phyloP scores from a whole-genome alignment of 441 rosid species.

The Pelargonium myrrhifolium region DNA sequence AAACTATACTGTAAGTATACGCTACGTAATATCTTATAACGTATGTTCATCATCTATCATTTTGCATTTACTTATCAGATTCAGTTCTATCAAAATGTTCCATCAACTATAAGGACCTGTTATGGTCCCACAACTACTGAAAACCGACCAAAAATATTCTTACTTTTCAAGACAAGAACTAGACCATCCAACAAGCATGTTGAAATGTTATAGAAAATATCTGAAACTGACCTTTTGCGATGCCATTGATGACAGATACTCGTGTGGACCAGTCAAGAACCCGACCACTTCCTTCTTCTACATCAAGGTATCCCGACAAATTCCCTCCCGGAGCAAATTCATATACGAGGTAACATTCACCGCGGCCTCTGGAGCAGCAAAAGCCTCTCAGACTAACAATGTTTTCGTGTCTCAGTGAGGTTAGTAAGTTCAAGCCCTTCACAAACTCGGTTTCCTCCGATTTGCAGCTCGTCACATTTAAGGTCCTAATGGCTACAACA shows the following conservation, averaged over 20 bases:
- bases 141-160: too few species aligned
- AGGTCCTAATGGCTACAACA: constrained; percentile 55
- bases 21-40: too few species aligned
- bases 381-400: constrained; percentile 71
- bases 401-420: constrained; percentile 75
- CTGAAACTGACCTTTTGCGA: constrained; percentile 58
- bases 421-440: constrained; percentile 66
- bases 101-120: too few species aligned
- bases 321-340: constrained; percentile 77
- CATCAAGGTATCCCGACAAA: constrained; percentile 52
- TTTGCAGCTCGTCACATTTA: constrained; percentile 73
- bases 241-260: constrained; percentile 70
- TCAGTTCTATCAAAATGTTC: too few species aligned
- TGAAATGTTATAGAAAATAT: not conserved
- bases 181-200: not conserved
- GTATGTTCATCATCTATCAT: too few species aligned
- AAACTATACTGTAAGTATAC: not conserved
- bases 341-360: constrained; percentile 79
- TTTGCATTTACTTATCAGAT: not conserved
- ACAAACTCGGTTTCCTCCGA: constrained; percentile 80
- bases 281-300: constrained; percentile 43
- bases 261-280: constrained; percentile 88
- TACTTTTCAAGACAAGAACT: not conserved
- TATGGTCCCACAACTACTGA: too few species aligned
- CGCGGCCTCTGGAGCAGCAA: constrained; percentile 79